Evolutionary conservation across 345 rosid genomes (phyloP).

Genomic region (Viola odorata): DNA sequence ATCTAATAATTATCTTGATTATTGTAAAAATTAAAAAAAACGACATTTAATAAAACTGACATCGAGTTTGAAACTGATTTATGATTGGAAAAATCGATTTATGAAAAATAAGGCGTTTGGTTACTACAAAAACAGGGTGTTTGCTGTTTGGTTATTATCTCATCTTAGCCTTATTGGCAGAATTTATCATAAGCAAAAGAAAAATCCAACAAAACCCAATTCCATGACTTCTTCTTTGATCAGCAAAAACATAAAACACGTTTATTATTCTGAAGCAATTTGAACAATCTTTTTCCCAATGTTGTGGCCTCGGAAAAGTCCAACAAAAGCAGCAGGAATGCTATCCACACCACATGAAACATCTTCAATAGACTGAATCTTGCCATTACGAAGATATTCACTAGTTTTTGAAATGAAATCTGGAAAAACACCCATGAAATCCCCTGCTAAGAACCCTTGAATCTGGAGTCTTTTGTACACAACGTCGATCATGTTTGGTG

Average conservation of each 20-base stretch:
- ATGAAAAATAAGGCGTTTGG: too few relatives aligned
- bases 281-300: slow-evolving; percentile 36
- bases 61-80: too few relatives aligned
- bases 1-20: too few relatives aligned
- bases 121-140: too few relatives aligned
- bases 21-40: too few relatives aligned
- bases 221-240: not conserved
- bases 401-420: slow-evolving; percentile 40
- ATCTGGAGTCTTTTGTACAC: slow-evolving; percentile 47
- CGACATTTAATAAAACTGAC: too few relatives aligned
- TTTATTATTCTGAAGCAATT: slow-evolving; percentile 18
- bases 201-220: not conserved
- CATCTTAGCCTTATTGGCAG: too few relatives aligned
- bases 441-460: slow-evolving; percentile 40
- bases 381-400: slow-evolving; percentile 27
- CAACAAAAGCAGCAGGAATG: slow-evolving; percentile 42
- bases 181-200: too few relatives aligned
- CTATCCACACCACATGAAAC: slow-evolving; percentile 42
- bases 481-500: slow-evolving; percentile 38
- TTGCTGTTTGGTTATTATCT: too few relatives aligned
- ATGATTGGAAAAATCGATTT: too few relatives aligned
- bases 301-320: slow-evolving; percentile 36
- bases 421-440: slow-evolving; percentile 18
- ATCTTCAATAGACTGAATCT: slow-evolving; percentile 36
- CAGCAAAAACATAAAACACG: not conserved